A percentile compares a stretch with the other conserved stretches of the same genome.
Conservation (phyloP, 2,329 filamentous ascomycete species). For the Clarireedia paspali region DNA sequence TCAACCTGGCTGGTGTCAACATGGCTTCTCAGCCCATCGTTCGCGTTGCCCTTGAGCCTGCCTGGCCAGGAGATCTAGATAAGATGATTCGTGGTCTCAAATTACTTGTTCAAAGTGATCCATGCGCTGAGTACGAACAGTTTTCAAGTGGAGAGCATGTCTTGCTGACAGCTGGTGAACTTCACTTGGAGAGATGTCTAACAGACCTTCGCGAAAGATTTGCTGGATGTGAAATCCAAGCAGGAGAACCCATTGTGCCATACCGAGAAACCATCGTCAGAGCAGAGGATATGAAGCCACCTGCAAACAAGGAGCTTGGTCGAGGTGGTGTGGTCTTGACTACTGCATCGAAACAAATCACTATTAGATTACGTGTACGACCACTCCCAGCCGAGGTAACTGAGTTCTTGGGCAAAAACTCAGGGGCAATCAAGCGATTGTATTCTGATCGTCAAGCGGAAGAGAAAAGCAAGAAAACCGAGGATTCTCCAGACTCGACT, state of each 20-base stretch:
- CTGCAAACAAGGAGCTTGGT: slow-evolving; percentile 77
- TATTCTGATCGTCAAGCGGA: slow-evolving; percentile 61
- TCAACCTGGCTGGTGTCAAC: slow-evolving; percentile 82
- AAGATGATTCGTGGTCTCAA: slow-evolving; percentile 90
- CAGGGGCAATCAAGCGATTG: slow-evolving; percentile 67
- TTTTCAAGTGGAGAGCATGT: slow-evolving; percentile 92
- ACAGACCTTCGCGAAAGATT: slow-evolving; percentile 91
- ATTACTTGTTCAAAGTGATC: slow-evolving; percentile 87
- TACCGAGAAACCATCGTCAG: slow-evolving; percentile 88
- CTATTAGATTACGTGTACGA: slow-evolving; percentile 65
- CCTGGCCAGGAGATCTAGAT: slow-evolving; percentile 80
- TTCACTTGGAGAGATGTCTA: slow-evolving; percentile 88
- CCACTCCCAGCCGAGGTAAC: slow-evolving; percentile 74
- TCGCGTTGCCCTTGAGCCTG: slow-evolving; percentile 88
- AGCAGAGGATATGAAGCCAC: slow-evolving; percentile 85
- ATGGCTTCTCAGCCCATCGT: slow-evolving; percentile 86
- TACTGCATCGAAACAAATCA: slow-evolving; percentile 81
- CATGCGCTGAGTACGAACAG: slow-evolving; percentile 92
- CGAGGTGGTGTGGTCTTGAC: slow-evolving; percentile 69
- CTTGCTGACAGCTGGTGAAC: slow-evolving; percentile 82
- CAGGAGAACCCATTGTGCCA: slow-evolving; percentile 88
- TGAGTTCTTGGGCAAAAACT: slow-evolving; percentile 77
- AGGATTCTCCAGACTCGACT: slow-evolving; percentile 20
- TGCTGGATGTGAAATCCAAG: slow-evolving; percentile 89
- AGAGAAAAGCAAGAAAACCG: slow-evolving; percentile 27